Evolutionary conservation across 2,329 filamentous ascomycete genomes (phyloP), one percentile per base, ranked within the genome.

Genomic region (Epichloe festucae): DNA sequence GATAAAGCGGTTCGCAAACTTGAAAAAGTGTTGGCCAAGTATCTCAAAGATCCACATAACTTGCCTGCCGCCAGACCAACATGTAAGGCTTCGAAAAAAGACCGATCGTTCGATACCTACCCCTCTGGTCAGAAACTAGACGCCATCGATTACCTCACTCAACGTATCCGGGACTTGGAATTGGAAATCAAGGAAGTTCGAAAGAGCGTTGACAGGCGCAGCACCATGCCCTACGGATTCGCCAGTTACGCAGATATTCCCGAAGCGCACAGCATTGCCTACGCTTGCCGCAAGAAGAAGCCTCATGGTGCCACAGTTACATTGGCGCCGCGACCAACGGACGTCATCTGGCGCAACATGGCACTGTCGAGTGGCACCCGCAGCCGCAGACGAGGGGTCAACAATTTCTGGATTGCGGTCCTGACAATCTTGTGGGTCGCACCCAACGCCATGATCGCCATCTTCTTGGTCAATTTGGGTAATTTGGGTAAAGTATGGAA

Each of bases 271-370:
- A 80, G 79, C 19, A 89, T 95, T 55, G 93, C 90, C 11, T 95
- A 86, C 67, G 78, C 83, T 10, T 81, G 85, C 21, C 85, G 86
- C 53, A 87, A 82, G 47, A 93, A 93, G 71, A 85, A 85, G 59
- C 87, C 88, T 0, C 76, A 87, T 41, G 88, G 88, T 5, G 82
- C 89, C 0, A 86, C 79, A 0, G 80, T 98, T 51, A 75, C 72
- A 5, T 75, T 97, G 14, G 90, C 93, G 1, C 89, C 93, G 2
- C 81, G 82, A 53, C 91, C 93, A 3, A 89, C 87, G 63, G 91
- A 97, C 64, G 79, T 98, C 50, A 95, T 98, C 57, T 98, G 93
- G 93, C 85, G 89, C 64, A 98, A 98, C 62, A 78, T 98, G 71
- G 77, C 81, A 5, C 71, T 97, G 52, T 79, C 76, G 15, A 82